These are phyloP conservation scores for Phaeodactylum tricornutum DNA, from an alignment of 108 stramenopile genomes.

Conservation along the genomic window DNA sequence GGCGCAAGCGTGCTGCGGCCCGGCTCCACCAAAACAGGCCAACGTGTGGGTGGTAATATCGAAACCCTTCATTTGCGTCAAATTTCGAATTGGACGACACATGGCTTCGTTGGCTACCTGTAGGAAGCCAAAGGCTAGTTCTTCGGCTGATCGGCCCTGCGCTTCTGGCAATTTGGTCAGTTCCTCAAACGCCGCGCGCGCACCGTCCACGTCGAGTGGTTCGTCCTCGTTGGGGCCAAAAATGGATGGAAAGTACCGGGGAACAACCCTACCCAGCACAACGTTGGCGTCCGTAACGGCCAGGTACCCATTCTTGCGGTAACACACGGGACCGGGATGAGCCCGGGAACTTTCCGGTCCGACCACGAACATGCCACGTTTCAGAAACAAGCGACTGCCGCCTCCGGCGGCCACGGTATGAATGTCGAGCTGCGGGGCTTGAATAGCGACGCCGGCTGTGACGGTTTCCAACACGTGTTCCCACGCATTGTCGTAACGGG, in stretches of 20 bases:
- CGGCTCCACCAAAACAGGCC: slow-evolving; percentile 98
- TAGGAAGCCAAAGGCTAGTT: slow-evolving; percentile 94
- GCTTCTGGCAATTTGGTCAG: slow-evolving; percentile 62
- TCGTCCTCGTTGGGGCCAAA: slow-evolving; percentile 97
- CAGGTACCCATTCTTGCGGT: slow-evolving; percentile 92
- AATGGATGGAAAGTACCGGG: slow-evolving; percentile 89
- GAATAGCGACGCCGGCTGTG: slow-evolving; percentile 92
- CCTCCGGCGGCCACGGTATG: slow-evolving; percentile 96
- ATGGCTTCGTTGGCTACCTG: slow-evolving; percentile 99
- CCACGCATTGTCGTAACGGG: slow-evolving; percentile 74
- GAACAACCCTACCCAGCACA: slow-evolving; percentile 88
- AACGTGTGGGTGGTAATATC: slow-evolving; percentile 80
- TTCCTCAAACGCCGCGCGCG: slow-evolving; percentile 67
- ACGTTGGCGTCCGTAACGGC: slow-evolving; percentile 99
- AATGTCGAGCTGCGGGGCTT: slow-evolving; percentile 97
- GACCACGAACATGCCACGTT: slow-evolving; percentile 88
- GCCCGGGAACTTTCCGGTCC: slow-evolving; percentile 96
- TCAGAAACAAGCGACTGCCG: slow-evolving; percentile 83
- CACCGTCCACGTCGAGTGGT: slow-evolving; percentile 85
- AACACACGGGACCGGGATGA: slow-evolving; percentile 98
- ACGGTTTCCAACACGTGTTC: slow-evolving; percentile 96
- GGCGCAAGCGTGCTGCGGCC: slow-evolving; percentile 95
- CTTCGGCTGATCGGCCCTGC: slow-evolving; percentile 53
- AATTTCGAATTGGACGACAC: slow-evolving; percentile 97
- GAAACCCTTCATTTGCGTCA: slow-evolving; percentile 96